Evolutionary conservation across 805 yeast species (phyloP), one percentile per base, ranked within the genome.

Genomic region (Sugiyamaella marilandica): DNA sequence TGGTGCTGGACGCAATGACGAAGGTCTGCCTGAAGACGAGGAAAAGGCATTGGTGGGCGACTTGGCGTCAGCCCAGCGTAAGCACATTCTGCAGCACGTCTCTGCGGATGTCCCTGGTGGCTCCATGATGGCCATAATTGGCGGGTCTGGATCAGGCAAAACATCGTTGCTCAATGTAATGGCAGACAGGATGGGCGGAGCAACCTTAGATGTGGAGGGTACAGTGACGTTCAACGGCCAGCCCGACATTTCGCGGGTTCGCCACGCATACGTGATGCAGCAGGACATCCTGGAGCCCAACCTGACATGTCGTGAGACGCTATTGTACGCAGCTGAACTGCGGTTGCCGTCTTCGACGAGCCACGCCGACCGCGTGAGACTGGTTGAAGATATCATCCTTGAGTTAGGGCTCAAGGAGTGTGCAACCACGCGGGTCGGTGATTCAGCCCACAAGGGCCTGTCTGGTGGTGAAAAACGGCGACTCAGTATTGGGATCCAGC

Each of bases 391-490:
- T 47, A 71, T 88, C 29, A 73, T 88, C 36, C 67, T 73, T 10
- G 85, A 84, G 49, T 68, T 88, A 49, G 90, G 88, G 2, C 71
- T 89, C 14, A 76, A 76, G 50, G 88, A 82, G 47, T 76, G 89
- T 50, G 77, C 78, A 10, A 73, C 83, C 56, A 82, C 85, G 0
- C 57, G 73, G 2, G 83, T 87, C 1, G 84, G 83, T 16, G 80
- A 80, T 54, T 55, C 69, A 1, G 70, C 71, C 2, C 76, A 76
- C 50, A 77, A 77, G 53, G 88, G 86, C 24, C 69, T 88, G 4
- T 85, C 92, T 2, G 96, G 96, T 13, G 96, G 96, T 32, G 96
- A 88, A 63, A 84, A 83, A 62, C 67, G 96, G 61, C 69, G 96
- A 54, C 75, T 86, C 2, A 83, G 91, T 44, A 78, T 88, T 35